A percentile compares a stretch with the other conserved stretches of the same genome.
Evolutionary conservation across 768 basidiomycete genomes (phyloP).

Genomic region (Suillus fuscotomentosus): DNA sequence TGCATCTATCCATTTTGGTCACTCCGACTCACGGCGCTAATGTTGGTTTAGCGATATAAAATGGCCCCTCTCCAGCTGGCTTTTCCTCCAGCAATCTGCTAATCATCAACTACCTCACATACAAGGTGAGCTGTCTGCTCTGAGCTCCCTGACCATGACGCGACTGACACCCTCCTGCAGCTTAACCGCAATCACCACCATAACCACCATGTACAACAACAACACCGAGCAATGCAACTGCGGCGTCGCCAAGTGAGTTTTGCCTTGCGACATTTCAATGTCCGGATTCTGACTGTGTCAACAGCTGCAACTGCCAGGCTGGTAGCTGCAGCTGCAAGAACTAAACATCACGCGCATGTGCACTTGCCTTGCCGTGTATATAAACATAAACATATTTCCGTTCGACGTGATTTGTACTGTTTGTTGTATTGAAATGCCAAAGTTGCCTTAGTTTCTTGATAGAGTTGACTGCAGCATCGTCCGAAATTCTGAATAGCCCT

Average conservation of each 20-base stretch:
- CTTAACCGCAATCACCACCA: neutral
- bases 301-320: conserved; percentile 7
- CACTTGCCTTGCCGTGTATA: neutral
- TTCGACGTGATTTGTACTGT: neutral
- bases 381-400: neutral
- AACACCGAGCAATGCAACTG: conserved; percentile 4
- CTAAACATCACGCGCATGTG: neutral
- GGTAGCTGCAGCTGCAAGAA: conserved; percentile 8
- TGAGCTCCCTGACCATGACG: neutral
- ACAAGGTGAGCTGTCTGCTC: neutral
- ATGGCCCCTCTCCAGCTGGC: neutral
- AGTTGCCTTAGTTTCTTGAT: neutral
- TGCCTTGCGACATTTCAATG: too few relatives aligned
- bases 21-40: neutral
- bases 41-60: neutral
- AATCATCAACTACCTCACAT: neutral
- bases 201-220: neutral
- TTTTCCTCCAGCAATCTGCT: neutral
- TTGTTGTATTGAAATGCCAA: neutral
- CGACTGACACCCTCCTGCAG: neutral
- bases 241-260: conserved; percentile 4
- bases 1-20: neutral
- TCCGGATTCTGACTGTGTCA: neutral
- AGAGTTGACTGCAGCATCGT: neutral
- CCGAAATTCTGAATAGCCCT: too few relatives aligned